Base-by-base conservation (phyloP, 2,329 filamentous ascomycete species). In the Pleomassaria siparia region DNA sequence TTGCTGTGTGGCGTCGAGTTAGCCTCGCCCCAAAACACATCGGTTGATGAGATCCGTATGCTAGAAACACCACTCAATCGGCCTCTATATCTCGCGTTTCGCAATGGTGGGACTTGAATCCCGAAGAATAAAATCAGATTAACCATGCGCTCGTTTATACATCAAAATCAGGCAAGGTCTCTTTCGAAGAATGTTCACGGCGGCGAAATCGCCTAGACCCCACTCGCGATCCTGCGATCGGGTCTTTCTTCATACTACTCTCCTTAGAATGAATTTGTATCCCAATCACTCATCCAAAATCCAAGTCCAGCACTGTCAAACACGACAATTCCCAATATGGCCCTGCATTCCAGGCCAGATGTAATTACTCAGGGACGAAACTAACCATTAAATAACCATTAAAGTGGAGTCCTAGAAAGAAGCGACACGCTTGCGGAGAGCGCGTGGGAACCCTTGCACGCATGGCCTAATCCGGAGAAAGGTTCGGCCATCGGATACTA, bases 61-160 rank as follows among this genome's bases (percentile, higher is more conserved):
- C 35, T 24, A 37, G 5, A 16, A 7, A 16, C 32, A 35, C 13
- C 15, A 16, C 35, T n/a, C 6, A 37, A 24, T 37, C n/a, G 4
- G 18, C 35, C 35, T 37, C n/a, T 6, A 37, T 13, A 20, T 37
- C 24, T 37, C 35, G 35, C 20, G 35, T 37, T 37, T 37, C 35
- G 35, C 20, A 3, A n/a, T 24, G 7, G 20, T 10, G 24, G 18
- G 35, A 13, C 6, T 13, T 22, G 35, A 11, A 22, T 24, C n/a
- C 11, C 20, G 18, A 37, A 24, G 6, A 37, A 21, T 11, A 3
- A 22, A 12, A 20, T 37, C 35, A 24, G 20, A 22, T 12, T 11
- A 9, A 4, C 29, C 13, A 32, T n/a, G 10, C 29, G 29, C 29
- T 11, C 29, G 29, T 11, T n/a, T n/a, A 32, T 5, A 11, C 29